A percentile compares a stretch with the other conserved stretches of the same genome.
phyloP scores from a whole-genome alignment of 371 early-diverging fungal species.

The Blakeslea trispora region DNA sequence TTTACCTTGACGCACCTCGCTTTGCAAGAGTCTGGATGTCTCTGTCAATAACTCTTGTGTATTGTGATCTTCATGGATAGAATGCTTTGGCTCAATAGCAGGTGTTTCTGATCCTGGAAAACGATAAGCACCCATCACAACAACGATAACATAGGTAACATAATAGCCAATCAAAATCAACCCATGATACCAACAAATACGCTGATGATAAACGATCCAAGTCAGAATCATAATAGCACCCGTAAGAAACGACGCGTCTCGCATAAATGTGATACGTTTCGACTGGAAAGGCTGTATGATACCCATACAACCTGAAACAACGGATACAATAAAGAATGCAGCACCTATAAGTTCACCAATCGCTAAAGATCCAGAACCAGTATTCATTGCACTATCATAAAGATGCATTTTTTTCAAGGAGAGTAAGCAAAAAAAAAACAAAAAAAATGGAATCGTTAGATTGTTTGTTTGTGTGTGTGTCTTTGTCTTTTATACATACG shows the following conservation, averaged over 20 bases:
- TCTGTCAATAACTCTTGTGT: slow-evolving; percentile 33
- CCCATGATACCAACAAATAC: slow-evolving; percentile 65
- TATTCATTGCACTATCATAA: slow-evolving; percentile 71
- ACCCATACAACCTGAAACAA: slow-evolving; percentile 78
- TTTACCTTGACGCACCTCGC: neutral
- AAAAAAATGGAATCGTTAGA: neutral
- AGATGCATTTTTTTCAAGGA: too few species aligned
- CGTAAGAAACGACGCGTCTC: slow-evolving; percentile 73
- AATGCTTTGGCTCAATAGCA: slow-evolving; percentile 30
- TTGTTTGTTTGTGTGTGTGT: neutral
- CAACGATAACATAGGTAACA: slow-evolving; percentile 55
- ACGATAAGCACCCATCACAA: slow-evolving; percentile 44
- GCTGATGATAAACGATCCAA: slow-evolving; percentile 61
- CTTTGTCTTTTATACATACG: slow-evolving; percentile 21
- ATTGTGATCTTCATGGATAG: slow-evolving; percentile 22
- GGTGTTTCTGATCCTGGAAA: slow-evolving; percentile 34
- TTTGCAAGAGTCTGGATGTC: slow-evolving; percentile 25
- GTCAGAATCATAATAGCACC: slow-evolving; percentile 64
- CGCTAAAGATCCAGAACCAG: slow-evolving; percentile 75
- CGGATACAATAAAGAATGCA: slow-evolving; percentile 72
- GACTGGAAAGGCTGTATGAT: slow-evolving; percentile 68
- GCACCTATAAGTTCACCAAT: slow-evolving; percentile 84
- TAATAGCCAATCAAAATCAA: slow-evolving; percentile 56
- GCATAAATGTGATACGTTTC: slow-evolving; percentile 61
- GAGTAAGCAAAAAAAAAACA: neutral